Evolutionary conservation across 176 grass and related monocot species (phyloP), one percentile per base, ranked within the genome.

Genomic region (Avena insularis): DNA sequence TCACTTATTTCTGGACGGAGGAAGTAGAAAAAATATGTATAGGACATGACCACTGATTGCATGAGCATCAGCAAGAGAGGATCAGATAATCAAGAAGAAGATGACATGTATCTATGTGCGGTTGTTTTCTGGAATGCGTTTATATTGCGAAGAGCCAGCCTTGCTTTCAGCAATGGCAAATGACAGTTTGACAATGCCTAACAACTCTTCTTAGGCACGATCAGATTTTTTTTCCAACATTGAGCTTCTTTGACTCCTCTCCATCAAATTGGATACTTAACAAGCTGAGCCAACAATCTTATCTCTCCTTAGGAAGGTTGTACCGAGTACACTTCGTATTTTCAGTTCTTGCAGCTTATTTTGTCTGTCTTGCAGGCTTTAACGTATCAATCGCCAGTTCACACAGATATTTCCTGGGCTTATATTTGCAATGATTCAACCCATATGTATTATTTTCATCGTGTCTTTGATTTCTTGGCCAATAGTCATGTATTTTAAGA

Each of bases 401-500:
- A 96, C 84, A 96, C 81, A 7, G 91, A 96, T 58, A 96, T 96
- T 76, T 91, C 94, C 13, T 96, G 94, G 94, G 57, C 77, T 96
- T n/a, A 79, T 90, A 82, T 96, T 96, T 17, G 94, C 94, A 79
- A 79, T 96, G 79, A 85, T 96, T 88, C 90, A 93, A 79, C 89
- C 93, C 58, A 79, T 96, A 40, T 88, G 85, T 74, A 93, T 92
- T 56, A 90, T 91, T 85, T 61, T 93, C 82, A 84, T 96, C 11
- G 88, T 96, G 94, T 92, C 91, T 65, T 91, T 93, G 88, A 92
- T 93, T 65, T 91, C 91, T 43, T 93, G 91, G 94, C 87, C 91
- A 23, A 92, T 96, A 84, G 90, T 96, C 75, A 79, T 93, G 85
- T 40, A 62, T 96, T 96, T 96, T 43, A 21, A 86, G 72, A 80